phyloP scores from a whole-genome alignment of 208 protist species.

The Angomonas deanei region DNA sequence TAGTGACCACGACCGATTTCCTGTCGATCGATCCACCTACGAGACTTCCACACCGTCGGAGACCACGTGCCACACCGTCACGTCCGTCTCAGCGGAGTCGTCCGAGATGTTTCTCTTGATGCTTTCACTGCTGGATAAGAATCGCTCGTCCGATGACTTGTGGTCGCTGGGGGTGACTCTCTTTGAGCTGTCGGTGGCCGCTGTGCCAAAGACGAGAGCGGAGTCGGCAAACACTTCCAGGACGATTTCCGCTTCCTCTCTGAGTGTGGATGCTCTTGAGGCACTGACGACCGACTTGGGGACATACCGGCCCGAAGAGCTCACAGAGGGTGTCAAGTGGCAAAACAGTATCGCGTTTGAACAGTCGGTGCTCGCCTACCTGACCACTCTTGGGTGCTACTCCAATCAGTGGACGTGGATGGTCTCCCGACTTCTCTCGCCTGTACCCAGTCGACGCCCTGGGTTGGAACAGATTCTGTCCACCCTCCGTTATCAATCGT shows the following conservation, averaged over 20 bases:
- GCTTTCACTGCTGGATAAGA: background rate
- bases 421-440: background rate
- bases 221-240: background rate
- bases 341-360: background rate
- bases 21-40: background rate
- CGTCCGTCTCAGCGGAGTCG: background rate
- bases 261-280: background rate
- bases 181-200: background rate
- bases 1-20: background rate
- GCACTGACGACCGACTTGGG: background rate
- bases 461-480: background rate
- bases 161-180: background rate
- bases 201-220: background rate
- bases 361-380: background rate
- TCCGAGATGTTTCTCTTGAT: background rate
- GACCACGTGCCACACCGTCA: background rate
- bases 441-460: background rate
- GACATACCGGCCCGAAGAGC: background rate
- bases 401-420: background rate
- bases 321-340: background rate
- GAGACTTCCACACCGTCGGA: background rate
- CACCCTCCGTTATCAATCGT: background rate
- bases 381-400: background rate
- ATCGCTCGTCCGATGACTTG: background rate
- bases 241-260: too few relatives aligned